Base-by-base conservation (phyloP, 1,284 basidiomycete species). In the Phylloporus gajari region DNA sequence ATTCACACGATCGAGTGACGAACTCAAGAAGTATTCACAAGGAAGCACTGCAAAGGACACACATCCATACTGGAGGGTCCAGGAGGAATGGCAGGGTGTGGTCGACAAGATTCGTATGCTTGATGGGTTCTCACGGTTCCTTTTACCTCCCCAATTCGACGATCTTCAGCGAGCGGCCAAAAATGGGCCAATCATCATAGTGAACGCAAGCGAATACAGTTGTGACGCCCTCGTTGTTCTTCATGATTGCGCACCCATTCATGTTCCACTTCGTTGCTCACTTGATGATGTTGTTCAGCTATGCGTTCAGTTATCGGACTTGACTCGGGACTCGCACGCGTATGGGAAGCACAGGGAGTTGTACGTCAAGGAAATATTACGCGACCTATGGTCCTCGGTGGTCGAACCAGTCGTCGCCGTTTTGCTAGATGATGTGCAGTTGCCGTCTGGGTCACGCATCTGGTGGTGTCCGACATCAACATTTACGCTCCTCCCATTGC, bases 161-260 rank as follows among this genome's bases (percentile, higher is more conserved):
- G 68, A 70, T 17, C 79, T 84, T 23, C 75, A 71, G 40, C 32
- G 69, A 42, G 82, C 74, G 1, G 78, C 81, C 0, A 68, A 65
- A 12, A 74, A 79, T 58, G 83, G 84, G 0, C 84, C 83, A 0
- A 77, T 84, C 21, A 78, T 58, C 27, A 46, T 64, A 11, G 62
- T 64, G 27, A 64, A 64, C 25, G 62, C 44, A 23, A 64, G 62
- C 30, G 25, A 64, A 64, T 48, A 64, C 7, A 23, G 25, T 38
- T 62, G 60, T 13, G 38, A 62, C 8, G 38, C 38, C 42, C 60
- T 62, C 38, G 27, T 62, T 12, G 15, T 64, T 48, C 27, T 32
- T 21, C 17, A 32, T 23, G 9, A 19, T 30, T 27, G 62, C 19
- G 4, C 44, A 17, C 62, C 62, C 32, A 11, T 46, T 19, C 42